Percentiles rank a stretch among this genome's conserved stretches.
Evolutionary conservation across 495 filamentous ascomycete species (phyloP).

Genomic region (Lasiosphaeria hispida): DNA sequence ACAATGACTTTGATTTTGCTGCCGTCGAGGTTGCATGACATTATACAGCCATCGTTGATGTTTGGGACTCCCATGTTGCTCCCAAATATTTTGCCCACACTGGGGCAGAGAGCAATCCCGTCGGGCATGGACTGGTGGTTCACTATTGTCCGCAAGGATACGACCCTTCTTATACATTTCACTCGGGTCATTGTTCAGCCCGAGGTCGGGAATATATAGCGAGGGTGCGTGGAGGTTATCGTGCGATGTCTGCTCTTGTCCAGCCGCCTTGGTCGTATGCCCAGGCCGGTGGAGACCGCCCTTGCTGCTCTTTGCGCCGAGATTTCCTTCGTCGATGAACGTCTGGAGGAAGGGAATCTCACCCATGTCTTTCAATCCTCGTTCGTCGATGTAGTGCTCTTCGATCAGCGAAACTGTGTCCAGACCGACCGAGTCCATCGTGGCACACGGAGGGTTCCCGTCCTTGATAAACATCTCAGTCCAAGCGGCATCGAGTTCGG

Average conservation of each 20-base stretch:
- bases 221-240: constrained; percentile 23
- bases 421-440: constrained; percentile 43
- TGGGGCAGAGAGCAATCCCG: constrained; percentile 43
- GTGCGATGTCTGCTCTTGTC: constrained; percentile 12
- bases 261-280: constrained; percentile 20
- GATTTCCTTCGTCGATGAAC: constrained; percentile 41
- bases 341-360: constrained; percentile 39
- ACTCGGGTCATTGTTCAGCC: constrained; percentile 17
- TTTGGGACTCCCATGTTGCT: constrained; percentile 44
- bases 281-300: constrained; percentile 30
- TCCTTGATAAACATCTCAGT: constrained; percentile 34
- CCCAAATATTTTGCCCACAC: constrained; percentile 47
- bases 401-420: constrained; percentile 50
- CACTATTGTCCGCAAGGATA: constrained; percentile 23
- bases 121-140: constrained; percentile 41
- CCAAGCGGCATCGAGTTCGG: constrained; percentile 50
- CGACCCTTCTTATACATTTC: constrained; percentile 20
- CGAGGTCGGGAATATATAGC: constrained; percentile 27
- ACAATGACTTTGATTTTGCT: constrained; percentile 33
- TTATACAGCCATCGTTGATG: constrained; percentile 43
- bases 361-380: constrained; percentile 33
- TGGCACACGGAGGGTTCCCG: constrained; percentile 18
- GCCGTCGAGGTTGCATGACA: constrained; percentile 47
- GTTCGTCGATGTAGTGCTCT: constrained; percentile 43
- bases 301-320: constrained; percentile 31